These are phyloP conservation scores for Neonectria magnoliae DNA, from an alignment of 2,329 filamentous ascomycete species.

Conservation along the genomic window DNA sequence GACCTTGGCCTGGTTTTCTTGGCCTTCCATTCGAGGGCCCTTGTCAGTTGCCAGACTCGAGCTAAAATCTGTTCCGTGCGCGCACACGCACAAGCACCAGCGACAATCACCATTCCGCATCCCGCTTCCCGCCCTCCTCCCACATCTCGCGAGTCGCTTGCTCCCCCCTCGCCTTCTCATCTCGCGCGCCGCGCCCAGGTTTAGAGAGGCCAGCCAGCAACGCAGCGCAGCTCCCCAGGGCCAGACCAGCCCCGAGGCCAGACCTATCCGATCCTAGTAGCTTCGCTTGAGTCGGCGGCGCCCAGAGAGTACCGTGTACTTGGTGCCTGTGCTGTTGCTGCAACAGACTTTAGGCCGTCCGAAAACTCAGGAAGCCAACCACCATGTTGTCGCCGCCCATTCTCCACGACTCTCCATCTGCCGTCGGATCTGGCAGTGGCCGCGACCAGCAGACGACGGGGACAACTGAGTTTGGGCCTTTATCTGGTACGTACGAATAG, in stretches of 20 bases:
- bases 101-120: conserved; percentile 14
- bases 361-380: neutral
- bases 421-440: conserved; percentile 21
- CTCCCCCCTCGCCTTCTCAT: neutral
- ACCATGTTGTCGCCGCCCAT: conserved; percentile 11
- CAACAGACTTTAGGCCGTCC: neutral
- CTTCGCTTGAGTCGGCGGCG: neutral
- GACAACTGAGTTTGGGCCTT: conserved; percentile 11
- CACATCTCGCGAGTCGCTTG: conserved; percentile 2
- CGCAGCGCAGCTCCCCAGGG: neutral
- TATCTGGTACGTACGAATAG: conserved; percentile 4
- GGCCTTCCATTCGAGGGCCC: neutral
- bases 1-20: neutral
- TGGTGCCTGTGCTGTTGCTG: neutral
- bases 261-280: neutral
- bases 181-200: conserved; percentile 1
- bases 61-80: conserved; percentile 26
- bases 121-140: conserved; percentile 5
- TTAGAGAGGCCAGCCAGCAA: neutral
- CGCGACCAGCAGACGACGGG: conserved; percentile 9
- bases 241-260: neutral
- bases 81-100: conserved; percentile 11
- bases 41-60: neutral
- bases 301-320: neutral
- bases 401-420: conserved; percentile 19